phyloP scores from a whole-genome alignment of 768 basidiomycete genomes.

The Saitozyma sp. region DNA sequence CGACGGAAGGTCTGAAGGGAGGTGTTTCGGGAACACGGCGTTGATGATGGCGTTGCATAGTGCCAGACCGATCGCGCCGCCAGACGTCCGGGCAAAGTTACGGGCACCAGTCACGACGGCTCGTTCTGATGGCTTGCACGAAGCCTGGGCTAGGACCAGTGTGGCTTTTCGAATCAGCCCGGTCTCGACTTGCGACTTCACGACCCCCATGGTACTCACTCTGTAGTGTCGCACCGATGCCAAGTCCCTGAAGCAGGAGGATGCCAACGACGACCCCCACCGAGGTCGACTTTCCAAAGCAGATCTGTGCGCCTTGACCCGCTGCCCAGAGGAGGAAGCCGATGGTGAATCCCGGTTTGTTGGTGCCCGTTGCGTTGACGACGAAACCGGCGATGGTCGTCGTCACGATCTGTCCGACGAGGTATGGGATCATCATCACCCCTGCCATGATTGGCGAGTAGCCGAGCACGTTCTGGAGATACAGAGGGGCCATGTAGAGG shows the following conservation, averaged over 20 bases:
- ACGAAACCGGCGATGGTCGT: slow-evolving; percentile 28
- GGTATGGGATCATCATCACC: slow-evolving; percentile 33
- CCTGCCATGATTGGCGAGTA: slow-evolving; percentile 28
- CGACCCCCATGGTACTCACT: slow-evolving; percentile 3
- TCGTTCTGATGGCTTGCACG: slow-evolving; percentile 29
- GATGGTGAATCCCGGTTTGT: slow-evolving; percentile 25
- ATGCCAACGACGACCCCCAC: slow-evolving; percentile 29
- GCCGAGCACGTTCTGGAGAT: slow-evolving; percentile 37
- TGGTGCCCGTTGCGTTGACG: slow-evolving; percentile 30
- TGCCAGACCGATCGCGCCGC: slow-evolving; percentile 46
- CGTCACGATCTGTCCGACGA: slow-evolving; percentile 32
- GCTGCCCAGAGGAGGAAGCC: slow-evolving; percentile 42
- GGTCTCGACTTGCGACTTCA: slow-evolving; percentile 9
- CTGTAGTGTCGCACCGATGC: slow-evolving; percentile 41
- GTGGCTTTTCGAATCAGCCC: slow-evolving; percentile 8
- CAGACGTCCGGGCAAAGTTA: slow-evolving; percentile 28
- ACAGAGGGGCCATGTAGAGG: slow-evolving; percentile 35
- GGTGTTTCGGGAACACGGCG: slow-evolving; percentile 26
- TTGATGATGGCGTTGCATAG: slow-evolving; percentile 39
- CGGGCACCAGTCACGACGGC: slow-evolving; percentile 38
- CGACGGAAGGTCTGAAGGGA: slow-evolving; percentile 23
- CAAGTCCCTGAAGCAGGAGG: slow-evolving; percentile 40
- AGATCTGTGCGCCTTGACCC: slow-evolving; percentile 30
- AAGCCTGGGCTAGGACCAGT: slow-evolving; percentile 37
- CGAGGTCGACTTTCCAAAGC: slow-evolving; percentile 19